phyloP scores from a whole-genome alignment of 257 asterid genomes.

The Solanum medicagineum region DNA sequence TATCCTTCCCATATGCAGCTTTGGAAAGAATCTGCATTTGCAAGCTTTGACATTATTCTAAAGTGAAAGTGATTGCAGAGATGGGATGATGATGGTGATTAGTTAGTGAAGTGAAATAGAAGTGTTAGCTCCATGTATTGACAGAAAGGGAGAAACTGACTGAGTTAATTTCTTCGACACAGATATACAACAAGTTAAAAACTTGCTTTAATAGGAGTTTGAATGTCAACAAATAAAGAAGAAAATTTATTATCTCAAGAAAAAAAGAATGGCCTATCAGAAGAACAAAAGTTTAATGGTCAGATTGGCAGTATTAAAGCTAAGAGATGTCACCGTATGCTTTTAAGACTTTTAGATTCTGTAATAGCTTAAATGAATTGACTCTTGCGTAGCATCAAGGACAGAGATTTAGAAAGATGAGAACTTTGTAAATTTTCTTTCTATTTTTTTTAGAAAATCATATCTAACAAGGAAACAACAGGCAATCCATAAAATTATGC shows the following conservation, averaged over 20 bases:
- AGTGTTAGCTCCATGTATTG: background rate
- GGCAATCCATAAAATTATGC: too few species aligned
- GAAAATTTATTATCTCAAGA: background rate
- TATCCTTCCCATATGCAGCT: background rate
- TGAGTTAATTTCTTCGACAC: background rate
- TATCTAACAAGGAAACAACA: too few species aligned
- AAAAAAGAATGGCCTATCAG: background rate
- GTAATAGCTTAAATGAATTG: too few species aligned
- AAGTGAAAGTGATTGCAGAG: background rate
- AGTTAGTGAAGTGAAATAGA: background rate
- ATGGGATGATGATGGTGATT: background rate
- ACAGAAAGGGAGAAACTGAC: background rate
- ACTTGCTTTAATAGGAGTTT: background rate
- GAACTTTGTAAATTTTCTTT: too few species aligned
- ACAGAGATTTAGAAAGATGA: too few species aligned
- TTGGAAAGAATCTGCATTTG: constrained; percentile 3
- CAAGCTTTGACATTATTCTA: background rate
- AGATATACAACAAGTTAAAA: background rate
- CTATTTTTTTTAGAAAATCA: too few species aligned
- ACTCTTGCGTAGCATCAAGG: too few species aligned
- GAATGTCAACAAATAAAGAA: background rate
- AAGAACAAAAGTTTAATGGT: background rate
- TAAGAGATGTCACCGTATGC: background rate
- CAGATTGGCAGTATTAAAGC: background rate
- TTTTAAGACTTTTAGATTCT: background rate